Evolutionary conservation across 2,329 filamentous ascomycete species (phyloP).

Genomic region (Hyphodiscus sp.): DNA sequence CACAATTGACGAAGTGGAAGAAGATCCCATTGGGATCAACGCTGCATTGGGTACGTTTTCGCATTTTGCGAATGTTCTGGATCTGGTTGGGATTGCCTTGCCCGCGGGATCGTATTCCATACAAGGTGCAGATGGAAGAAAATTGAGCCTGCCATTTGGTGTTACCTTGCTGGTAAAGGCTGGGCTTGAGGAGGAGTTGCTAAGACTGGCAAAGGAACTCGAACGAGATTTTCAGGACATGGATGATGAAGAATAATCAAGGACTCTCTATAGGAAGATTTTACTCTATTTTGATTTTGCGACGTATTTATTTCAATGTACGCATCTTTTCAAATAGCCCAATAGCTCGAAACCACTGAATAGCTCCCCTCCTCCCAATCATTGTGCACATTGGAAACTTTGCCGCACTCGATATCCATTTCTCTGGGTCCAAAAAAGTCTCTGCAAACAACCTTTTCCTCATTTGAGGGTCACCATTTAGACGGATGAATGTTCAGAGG

Average conservation of each 20-base stretch:
- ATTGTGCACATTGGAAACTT: too few species aligned
- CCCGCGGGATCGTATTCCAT: slow-evolving; percentile 21
- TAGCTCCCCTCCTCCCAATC: too few species aligned
- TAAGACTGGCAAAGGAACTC: slow-evolving; percentile 30
- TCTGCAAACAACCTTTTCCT: too few species aligned
- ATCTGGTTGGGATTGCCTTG: slow-evolving; percentile 39
- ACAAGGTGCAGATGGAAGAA: slow-evolving; percentile 7
- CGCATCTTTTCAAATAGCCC: too few species aligned
- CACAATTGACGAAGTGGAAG: slow-evolving; percentile 42
- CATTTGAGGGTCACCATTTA: too few species aligned
- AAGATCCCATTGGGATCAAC: slow-evolving; percentile 44
- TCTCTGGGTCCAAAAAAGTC: too few species aligned
- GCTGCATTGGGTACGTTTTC: slow-evolving; percentile 42
- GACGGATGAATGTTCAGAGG: too few species aligned
- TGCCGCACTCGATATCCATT: too few species aligned
- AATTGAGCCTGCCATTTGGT: slow-evolving; percentile 35
- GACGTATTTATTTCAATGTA: neutral
- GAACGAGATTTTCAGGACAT: slow-evolving; percentile 20
- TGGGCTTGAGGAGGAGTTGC: slow-evolving; percentile 35
- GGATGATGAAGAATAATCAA: slow-evolving; percentile 2
- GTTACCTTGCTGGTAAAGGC: slow-evolving; percentile 36
- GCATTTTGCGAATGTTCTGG: slow-evolving; percentile 49
- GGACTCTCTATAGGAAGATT: too few species aligned
- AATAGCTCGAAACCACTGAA: too few species aligned
- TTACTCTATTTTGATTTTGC: neutral